Percentiles rank a stretch among this genome's conserved stretches.
These are phyloP conservation scores for Erysiphe pulchra DNA, from an alignment of 2,329 filamentous ascomycete species.

Conservation along the genomic window DNA sequence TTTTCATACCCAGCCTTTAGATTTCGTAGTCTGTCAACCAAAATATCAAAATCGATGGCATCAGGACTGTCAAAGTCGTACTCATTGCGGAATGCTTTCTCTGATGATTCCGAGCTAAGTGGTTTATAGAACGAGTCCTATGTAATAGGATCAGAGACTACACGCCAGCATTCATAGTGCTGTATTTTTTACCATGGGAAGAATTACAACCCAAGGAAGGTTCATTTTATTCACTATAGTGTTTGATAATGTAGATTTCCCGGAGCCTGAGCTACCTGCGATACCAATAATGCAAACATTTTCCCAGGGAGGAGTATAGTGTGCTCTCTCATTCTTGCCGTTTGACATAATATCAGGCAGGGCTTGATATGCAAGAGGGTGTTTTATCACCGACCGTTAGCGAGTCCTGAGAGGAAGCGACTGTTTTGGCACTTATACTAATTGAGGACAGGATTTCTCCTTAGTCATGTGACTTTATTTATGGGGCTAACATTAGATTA, in stretches of 20 bases:
- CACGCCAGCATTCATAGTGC: background rate
- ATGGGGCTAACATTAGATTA: too few species aligned
- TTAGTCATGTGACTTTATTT: too few species aligned
- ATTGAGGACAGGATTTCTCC: too few species aligned
- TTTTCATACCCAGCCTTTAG: conserved; percentile 61
- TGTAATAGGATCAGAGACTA: conserved; percentile 1
- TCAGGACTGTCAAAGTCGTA: conserved; percentile 90
- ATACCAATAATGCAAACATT: conserved; percentile 92
- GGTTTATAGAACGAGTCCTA: conserved; percentile 97
- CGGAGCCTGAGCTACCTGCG: conserved; percentile 78
- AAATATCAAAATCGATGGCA: conserved; percentile 78
- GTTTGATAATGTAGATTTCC: conserved; percentile 82
- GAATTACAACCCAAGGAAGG: conserved; percentile 89
- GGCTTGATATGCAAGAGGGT: too few species aligned
- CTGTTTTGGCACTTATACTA: too few species aligned
- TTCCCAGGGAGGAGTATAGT: conserved; percentile 87
- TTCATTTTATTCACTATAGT: conserved; percentile 78
- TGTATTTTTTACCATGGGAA: conserved; percentile 50
- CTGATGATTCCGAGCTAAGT: conserved; percentile 52
- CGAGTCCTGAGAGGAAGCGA: too few species aligned
- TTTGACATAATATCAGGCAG: conserved; percentile 4
- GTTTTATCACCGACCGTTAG: too few species aligned
- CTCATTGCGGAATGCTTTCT: conserved; percentile 63
- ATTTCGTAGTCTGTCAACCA: conserved; percentile 56
- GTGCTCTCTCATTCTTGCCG: conserved; percentile 20